Evolutionary conservation across 176 grass and related monocot species (phyloP).

Genomic region (Lolium perenne): DNA sequence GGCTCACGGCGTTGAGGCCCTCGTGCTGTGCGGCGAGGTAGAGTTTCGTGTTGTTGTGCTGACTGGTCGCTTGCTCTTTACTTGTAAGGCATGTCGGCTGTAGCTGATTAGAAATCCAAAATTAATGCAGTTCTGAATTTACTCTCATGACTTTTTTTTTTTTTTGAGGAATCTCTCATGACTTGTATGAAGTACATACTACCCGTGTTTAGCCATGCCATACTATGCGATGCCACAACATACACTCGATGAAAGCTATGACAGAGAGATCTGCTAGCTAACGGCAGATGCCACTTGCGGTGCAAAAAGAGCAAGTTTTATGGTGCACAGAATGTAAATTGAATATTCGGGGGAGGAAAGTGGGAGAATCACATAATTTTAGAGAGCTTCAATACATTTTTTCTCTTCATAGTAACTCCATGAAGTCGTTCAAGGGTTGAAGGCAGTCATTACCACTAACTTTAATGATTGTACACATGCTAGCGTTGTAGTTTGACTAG

Average conservation of each 20-base stretch:
- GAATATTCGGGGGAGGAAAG: not conserved
- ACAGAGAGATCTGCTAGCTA: not conserved
- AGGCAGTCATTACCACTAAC: not conserved
- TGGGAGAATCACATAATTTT: not conserved
- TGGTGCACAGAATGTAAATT: not conserved
- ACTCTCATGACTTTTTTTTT: not conserved
- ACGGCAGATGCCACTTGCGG: not conserved
- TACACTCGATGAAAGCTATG: not conserved
- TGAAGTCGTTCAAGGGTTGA: slow-evolving; percentile 15
- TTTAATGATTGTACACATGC: slow-evolving; percentile 25
- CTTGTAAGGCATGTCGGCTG: not conserved
- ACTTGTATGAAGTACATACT: not conserved
- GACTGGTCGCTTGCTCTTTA: slow-evolving; percentile 93
- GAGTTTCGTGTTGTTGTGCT: slow-evolving; percentile 92
- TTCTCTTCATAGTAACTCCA: slow-evolving; percentile 14
- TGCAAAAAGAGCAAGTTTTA: not conserved
- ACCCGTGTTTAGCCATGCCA: not conserved
- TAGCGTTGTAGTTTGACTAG: slow-evolving; percentile 26
- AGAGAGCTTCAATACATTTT: slow-evolving; percentile 22
- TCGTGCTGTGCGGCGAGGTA: slow-evolving; percentile 87
- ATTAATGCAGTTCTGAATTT: not conserved
- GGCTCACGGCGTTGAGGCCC: slow-evolving; percentile 65
- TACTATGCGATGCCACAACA: not conserved
- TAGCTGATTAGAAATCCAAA: not conserved
- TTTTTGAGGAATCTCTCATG: not conserved